Evolutionary conservation across 176 grass and related monocot species (phyloP), one percentile per base, ranked within the genome.

Genomic region (Aegilops umbellulata): DNA sequence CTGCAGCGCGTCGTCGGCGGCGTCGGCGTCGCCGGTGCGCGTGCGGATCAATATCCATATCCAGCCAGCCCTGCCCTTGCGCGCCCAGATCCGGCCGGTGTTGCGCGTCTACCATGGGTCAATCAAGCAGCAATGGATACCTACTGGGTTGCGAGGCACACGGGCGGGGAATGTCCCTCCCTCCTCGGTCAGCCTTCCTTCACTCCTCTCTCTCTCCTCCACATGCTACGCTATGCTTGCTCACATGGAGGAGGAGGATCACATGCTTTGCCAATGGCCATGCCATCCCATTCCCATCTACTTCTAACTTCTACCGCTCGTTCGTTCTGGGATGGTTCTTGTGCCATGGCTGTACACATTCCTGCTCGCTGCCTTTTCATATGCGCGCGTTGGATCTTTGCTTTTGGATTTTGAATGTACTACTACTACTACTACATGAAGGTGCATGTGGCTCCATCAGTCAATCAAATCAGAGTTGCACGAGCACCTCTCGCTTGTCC

Each of bases 381-480:
- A 8, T 4, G 47, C 47, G 75, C 16, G 35, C 1, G 32, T 31
- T 84, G 38, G 13, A 64, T 19, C 64, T 6, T 84, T 76, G 36
- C 2, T 39, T 60, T 69, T 86, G 19, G 27, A 44, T 76, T 0
- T 30, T 53, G 81, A 27, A 62, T 63, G 64, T 51, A n/a, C n/a
- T n/a, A n/a, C n/a, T n/a, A n/a, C n/a, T n/a, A n/a, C n/a, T n/a
- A n/a, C n/a, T n/a, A 44, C 67, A 44, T 32, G 31, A 32, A 69
- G 80, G 69, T 80, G 74, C 87, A 77, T 46, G 46, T 63, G 24
- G 29, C 66, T 51, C n/a, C n/a, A n/a, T n/a, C n/a, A n/a, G n/a
- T 89, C 90, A 86, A 69, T 89, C 86, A 92, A 82, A 86, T 89
- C 90, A 67, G 34, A 60, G 61, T 92, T 86, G 90, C 90, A 92